Conservation (phyloP, 2,329 filamentous ascomycete genomes). For the Oidium heveae region DNA sequence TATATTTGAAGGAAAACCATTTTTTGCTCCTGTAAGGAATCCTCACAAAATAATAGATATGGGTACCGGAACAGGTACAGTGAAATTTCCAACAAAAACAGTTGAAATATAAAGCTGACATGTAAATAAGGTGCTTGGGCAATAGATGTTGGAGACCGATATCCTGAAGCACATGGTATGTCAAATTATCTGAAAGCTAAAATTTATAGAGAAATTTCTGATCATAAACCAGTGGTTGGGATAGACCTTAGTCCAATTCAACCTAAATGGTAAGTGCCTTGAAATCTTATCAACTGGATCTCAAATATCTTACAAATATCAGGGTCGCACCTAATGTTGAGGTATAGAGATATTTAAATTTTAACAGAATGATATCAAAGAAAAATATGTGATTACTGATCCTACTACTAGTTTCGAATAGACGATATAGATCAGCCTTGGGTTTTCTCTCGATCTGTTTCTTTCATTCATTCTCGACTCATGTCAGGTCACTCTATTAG, state of each 20-base stretch:
- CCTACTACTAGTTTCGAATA: constrained; percentile 12
- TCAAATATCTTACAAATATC: background rate
- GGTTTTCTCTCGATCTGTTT: constrained; percentile 4
- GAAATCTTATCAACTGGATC: background rate
- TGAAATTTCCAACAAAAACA: background rate
- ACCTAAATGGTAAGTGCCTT: constrained; percentile 4
- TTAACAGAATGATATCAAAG: no score
- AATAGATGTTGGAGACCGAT: constrained; percentile 6
- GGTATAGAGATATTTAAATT: constrained; percentile 2
- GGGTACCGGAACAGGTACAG: constrained; percentile 16
- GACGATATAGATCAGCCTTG: constrained; percentile 31
- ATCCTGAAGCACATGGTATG: constrained; percentile 5
- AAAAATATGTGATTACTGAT: background rate
- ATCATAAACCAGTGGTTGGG: constrained; percentile 6
- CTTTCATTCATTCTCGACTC: constrained; percentile 6
- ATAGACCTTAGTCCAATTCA: constrained; percentile 12
- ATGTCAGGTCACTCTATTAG: constrained; percentile 4
- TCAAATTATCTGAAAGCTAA: background rate
- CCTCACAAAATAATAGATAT: constrained; percentile 17
- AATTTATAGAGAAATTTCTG: background rate
- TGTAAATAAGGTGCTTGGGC: constrained; percentile 10
- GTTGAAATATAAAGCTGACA: background rate
- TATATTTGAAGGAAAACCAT: constrained; percentile 16
- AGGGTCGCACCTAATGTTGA: constrained; percentile 12
- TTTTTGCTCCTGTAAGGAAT: constrained; percentile 17